Base-by-base conservation (phyloP, 495 filamentous ascomycete species). In the Neurospora sp. region DNA sequence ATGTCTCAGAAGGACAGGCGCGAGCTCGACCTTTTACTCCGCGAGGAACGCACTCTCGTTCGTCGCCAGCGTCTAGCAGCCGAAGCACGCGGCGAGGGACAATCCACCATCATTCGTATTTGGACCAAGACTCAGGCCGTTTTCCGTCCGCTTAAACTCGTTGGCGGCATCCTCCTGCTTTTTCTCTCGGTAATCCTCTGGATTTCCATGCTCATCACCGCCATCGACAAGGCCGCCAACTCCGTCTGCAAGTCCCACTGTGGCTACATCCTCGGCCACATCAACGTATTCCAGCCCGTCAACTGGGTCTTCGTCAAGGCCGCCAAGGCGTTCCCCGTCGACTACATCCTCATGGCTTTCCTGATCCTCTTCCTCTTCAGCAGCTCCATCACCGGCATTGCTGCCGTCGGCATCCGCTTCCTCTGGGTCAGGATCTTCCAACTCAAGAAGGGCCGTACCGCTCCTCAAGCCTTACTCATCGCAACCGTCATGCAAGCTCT, bases 191-290 rank as follows among this genome's bases (percentile, higher is more conserved):
- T 97, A 39, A 71, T 94, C 27, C 86, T 94, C 74, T 97, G 93
- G 89, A 86, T 90, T 9, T 95, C 92, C 39, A 99, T 98, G 96
- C 87, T 98, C 71, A 89, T 98, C 77, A 99, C 95, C 0, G 90
- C 90, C 73, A 94, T 98, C 79, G 96, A 99, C 86, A 98, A 99
- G 82, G 92, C 93, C 20, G 93, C 91, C 76, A 98, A 98, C 82
- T 97, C 94, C 0, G 80, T 96, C 74, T 99, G 96, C 89, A 94
- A 94, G 79, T 85, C 89, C 71, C 89, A 89, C 76, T 99, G 96
- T 81, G 96, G 96, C 42, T 99, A 97, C 82, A 91, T 98, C 70
- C 89, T 98, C n/a, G 92, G 90, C 39, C 89, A 94, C 74, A 91
- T 95, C 80, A 93, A 95, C 78, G 88, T 97, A 72, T 97, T 97